Conservation (phyloP, 2,329 filamentous ascomycete species). For the Fusarium anthophilum region DNA sequence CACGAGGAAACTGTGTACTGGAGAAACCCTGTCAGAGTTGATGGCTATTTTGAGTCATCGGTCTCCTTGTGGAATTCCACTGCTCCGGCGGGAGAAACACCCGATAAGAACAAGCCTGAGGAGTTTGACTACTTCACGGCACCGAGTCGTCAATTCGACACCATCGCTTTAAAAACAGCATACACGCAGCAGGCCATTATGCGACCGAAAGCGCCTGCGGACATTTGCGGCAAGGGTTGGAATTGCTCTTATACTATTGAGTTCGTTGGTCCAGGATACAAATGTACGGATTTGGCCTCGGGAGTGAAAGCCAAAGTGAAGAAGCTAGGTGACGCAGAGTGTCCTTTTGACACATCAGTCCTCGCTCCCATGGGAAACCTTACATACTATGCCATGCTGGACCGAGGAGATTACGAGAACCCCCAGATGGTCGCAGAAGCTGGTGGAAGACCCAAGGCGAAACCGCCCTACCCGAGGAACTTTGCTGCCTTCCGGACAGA, state of each 20-base stretch:
- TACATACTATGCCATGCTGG: constrained; percentile 34
- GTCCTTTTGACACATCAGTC: constrained; percentile 33
- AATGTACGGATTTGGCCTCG: constrained; percentile 28
- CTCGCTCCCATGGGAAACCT: constrained; percentile 33
- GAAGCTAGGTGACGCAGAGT: constrained; percentile 24
- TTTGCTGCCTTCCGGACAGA: constrained; percentile 38
- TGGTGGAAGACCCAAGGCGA: constrained; percentile 22
- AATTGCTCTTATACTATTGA: constrained; percentile 37
- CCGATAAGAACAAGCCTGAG: constrained; percentile 9
- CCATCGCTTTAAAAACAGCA: constrained; percentile 31
- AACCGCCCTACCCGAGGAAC: constrained; percentile 33
- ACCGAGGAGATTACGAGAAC: constrained; percentile 34
- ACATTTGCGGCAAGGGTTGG: constrained; percentile 40
- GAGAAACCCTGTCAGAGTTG: constrained; percentile 13
- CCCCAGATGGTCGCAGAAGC: constrained; percentile 11
- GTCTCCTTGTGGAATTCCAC: constrained; percentile 37
- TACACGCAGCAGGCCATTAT: constrained; percentile 33
- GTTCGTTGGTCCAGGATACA: constrained; percentile 38
- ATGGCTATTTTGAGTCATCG: constrained; percentile 26
- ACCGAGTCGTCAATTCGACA: constrained; percentile 29
- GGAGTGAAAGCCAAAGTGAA: constrained; percentile 18
- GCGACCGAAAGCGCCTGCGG: constrained; percentile 14
- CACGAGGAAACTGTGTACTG: constrained; percentile 32
- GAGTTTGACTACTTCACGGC: constrained; percentile 39
- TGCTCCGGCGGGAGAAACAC: background rate